Conservation (phyloP, 352 stramenopile genomes). For the Globisporangium okanoganense region DNA sequence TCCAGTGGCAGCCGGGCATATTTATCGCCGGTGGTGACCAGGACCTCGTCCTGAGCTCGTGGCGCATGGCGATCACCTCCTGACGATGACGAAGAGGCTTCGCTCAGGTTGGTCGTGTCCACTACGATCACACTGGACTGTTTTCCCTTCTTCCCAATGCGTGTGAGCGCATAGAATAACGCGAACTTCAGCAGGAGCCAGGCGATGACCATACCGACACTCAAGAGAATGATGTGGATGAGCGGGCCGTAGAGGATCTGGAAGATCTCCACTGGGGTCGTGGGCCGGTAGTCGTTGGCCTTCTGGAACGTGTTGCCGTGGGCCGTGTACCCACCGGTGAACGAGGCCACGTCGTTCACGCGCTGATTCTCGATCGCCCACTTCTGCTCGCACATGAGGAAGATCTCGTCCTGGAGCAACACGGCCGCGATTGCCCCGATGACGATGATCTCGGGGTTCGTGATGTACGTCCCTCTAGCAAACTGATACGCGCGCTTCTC, state of each 20-base stretch:
- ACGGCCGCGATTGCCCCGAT: slow-evolving; percentile 16
- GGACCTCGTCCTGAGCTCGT: not conserved
- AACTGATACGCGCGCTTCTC: slow-evolving; percentile 32
- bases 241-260: slow-evolving; percentile 16
- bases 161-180: not conserved
- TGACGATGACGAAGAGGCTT: not conserved
- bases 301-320: slow-evolving; percentile 25
- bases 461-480: slow-evolving; percentile 15
- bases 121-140: slow-evolving; percentile 1
- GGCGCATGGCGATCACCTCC: not conserved
- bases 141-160: not conserved
- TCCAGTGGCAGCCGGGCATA: slow-evolving; percentile 24
- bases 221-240: slow-evolving; percentile 12
- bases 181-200: slow-evolving; percentile 8
- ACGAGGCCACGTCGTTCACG: slow-evolving; percentile 17
- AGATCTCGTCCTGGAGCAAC: slow-evolving; percentile 8
- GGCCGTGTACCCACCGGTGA: slow-evolving; percentile 11
- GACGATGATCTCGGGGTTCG: slow-evolving; percentile 20
- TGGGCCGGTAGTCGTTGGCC: slow-evolving; percentile 13
- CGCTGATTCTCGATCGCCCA: slow-evolving; percentile 24
- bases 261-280: slow-evolving; percentile 12
- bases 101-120: not conserved
- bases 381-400: slow-evolving; percentile 22
- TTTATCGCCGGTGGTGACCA: not conserved
- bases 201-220: not conserved